Evolutionary conservation across 495 filamentous ascomycete genomes (phyloP).

Genomic region (Sabuloglossum arenarium): DNA sequence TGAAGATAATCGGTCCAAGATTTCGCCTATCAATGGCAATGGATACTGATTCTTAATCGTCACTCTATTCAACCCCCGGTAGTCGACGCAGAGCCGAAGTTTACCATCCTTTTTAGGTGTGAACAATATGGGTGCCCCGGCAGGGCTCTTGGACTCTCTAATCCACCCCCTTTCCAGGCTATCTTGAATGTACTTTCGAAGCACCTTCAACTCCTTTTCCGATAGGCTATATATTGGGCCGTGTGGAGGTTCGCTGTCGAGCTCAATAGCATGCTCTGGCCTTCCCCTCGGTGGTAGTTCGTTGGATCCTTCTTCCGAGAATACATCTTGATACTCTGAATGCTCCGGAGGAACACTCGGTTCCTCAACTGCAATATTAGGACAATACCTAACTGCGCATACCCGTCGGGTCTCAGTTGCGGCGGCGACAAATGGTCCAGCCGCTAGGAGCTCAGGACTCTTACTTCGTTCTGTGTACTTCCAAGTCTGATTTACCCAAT

Average conservation of each 20-base stretch:
- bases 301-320: constrained; percentile 1
- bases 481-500: neutral
- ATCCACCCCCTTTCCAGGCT: neutral
- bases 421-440: neutral
- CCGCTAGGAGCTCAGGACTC: neutral
- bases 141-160: neutral
- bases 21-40: neutral
- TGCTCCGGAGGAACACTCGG: neutral
- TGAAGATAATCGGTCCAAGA: neutral
- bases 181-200: neutral
- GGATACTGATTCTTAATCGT: constrained; percentile 1
- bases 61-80: neutral
- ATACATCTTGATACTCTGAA: neutral
- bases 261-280: constrained; percentile 1
- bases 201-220: constrained; percentile 6
- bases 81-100: constrained; percentile 4
- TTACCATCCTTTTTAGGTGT: constrained; percentile 4
- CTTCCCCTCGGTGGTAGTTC: neutral
- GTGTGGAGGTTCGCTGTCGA: constrained; percentile 1
- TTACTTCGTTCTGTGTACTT: neutral
- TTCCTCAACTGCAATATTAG: neutral
- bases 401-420: neutral
- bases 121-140: constrained; percentile 5
- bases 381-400: neutral
- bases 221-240: constrained; percentile 8